A percentile compares a stretch with the other conserved stretches of the same genome.
These are phyloP conservation scores for Rozella allomycis DNA, from an alignment of 371 early-diverging fungal genomes.

Conservation along the genomic window DNA sequence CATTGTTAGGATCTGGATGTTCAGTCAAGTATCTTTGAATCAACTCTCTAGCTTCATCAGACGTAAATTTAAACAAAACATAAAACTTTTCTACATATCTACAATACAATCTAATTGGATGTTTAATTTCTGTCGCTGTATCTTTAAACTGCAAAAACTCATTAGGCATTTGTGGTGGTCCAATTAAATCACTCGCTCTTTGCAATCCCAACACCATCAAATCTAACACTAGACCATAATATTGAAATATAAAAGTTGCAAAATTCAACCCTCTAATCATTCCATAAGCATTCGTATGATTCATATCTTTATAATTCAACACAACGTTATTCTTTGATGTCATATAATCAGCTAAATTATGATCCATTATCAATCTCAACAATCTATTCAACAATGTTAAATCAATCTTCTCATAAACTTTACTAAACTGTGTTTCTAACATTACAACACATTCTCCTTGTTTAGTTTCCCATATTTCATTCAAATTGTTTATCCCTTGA, in stretches of 20 bases:
- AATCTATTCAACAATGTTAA: conserved; percentile 85
- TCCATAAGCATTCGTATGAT: conserved; percentile 89
- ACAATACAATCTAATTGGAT: conserved; percentile 89
- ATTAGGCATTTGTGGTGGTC: conserved; percentile 77
- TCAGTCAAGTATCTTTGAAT: conserved; percentile 90
- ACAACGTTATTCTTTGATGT: conserved; percentile 94
- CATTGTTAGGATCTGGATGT: conserved; percentile 96
- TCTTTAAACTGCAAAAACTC: conserved; percentile 91
- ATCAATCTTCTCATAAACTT: conserved; percentile 91
- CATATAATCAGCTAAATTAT: conserved; percentile 96
- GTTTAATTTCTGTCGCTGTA: conserved; percentile 68
- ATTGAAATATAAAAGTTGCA: conserved; percentile 89
- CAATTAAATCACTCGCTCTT: conserved; percentile 88
- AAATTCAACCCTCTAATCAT: conserved; percentile 95
- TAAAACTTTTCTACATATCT: conserved; percentile 83
- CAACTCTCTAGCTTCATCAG: conserved; percentile 78
- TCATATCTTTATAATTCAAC: conserved; percentile 96
- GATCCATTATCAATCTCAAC: conserved; percentile 84
- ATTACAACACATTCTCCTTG: conserved; percentile 83
- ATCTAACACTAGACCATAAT: conserved; percentile 90
- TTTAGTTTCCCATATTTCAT: conserved; percentile 79
- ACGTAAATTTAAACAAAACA: conserved; percentile 79
- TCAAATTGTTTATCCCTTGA: conserved; percentile 88
- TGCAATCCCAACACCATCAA: conserved; percentile 84
- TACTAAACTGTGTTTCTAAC: conserved; percentile 75